phyloP scores from a whole-genome alignment of 306 rosid species.

The Oxytropis ochrocephala region DNA sequence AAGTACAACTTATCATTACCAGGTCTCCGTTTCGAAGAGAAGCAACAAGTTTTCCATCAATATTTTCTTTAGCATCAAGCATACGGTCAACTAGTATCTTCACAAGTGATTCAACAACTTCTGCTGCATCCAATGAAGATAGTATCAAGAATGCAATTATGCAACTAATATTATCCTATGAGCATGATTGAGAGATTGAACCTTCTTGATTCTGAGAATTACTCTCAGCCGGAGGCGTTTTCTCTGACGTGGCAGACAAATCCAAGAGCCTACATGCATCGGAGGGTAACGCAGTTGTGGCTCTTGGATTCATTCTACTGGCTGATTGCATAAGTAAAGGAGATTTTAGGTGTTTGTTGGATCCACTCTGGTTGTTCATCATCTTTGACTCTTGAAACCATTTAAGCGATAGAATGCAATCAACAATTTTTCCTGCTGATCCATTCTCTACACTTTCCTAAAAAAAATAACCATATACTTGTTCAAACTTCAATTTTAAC shows the following conservation, averaged over 20 bases:
- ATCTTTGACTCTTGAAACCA: slow-evolving; percentile 62
- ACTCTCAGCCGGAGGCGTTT: slow-evolving; percentile 28
- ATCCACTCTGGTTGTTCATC: slow-evolving; percentile 42
- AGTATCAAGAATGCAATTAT: too few relatives aligned
- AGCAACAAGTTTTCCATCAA: slow-evolving; percentile 53
- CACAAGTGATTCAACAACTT: slow-evolving; percentile 41
- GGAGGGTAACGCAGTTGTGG: slow-evolving; percentile 39
- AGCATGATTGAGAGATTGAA: slow-evolving; percentile 19
- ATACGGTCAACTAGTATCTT: slow-evolving; percentile 54
- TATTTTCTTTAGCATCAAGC: slow-evolving; percentile 66
- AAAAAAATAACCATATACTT: slow-evolving; percentile 9
- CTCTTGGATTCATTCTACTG: slow-evolving; percentile 44
- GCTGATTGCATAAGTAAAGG: slow-evolving; percentile 53
- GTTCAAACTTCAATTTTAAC: too few relatives aligned
- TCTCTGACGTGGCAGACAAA: slow-evolving; percentile 50
- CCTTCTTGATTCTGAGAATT: slow-evolving; percentile 54
- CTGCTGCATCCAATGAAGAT: slow-evolving; percentile 27
- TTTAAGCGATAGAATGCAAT: slow-evolving; percentile 76
- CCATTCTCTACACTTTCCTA: slow-evolving; percentile 75
- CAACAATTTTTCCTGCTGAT: slow-evolving; percentile 67
- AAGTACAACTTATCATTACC: slow-evolving; percentile 29
- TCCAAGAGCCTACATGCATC: slow-evolving; percentile 71
- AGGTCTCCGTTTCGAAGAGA: slow-evolving; percentile 37
- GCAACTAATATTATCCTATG: background rate
- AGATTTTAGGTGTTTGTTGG: slow-evolving; percentile 48